Evolutionary conservation across 495 filamentous ascomycete species (phyloP).

Genomic region (Physcia stellaris): DNA sequence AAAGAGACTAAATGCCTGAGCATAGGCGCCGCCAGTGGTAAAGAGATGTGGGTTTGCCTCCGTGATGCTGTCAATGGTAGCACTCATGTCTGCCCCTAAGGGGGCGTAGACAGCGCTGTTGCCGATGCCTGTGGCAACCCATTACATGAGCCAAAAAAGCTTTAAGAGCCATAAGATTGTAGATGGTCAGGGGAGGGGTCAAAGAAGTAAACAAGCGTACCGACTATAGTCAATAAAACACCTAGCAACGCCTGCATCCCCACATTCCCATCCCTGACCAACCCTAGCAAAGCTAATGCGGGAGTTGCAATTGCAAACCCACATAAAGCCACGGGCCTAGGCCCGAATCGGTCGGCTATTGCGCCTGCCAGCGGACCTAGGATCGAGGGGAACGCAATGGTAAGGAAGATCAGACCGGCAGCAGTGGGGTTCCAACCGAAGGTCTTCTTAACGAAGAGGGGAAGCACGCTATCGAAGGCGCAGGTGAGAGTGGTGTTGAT

Average conservation of each 20-base stretch:
- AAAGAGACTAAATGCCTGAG: slow-evolving; percentile 47
- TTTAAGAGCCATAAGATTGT: neutral
- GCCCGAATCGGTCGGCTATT: slow-evolving; percentile 39
- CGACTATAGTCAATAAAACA: slow-evolving; percentile 32
- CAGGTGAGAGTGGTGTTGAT: slow-evolving; percentile 40
- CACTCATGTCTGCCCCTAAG: slow-evolving; percentile 26
- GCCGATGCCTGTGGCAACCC: too few relatives aligned
- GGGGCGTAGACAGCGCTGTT: slow-evolving; percentile 7
- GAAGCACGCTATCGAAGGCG: slow-evolving; percentile 33
- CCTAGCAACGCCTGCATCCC: slow-evolving; percentile 43
- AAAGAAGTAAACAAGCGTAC: neutral
- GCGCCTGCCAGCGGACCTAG: slow-evolving; percentile 40
- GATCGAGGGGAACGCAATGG: slow-evolving; percentile 42
- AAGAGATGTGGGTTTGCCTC: slow-evolving; percentile 27
- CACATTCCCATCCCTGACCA: slow-evolving; percentile 36
- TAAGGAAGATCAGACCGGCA: slow-evolving; percentile 48
- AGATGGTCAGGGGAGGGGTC: neutral
- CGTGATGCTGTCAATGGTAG: slow-evolving; percentile 23
- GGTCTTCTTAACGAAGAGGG: slow-evolving; percentile 35
- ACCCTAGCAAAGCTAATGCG: slow-evolving; percentile 43
- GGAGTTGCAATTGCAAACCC: slow-evolving; percentile 37
- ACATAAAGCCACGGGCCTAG: slow-evolving; percentile 35
- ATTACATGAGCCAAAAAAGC: too few relatives aligned
- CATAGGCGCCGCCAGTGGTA: slow-evolving; percentile 41
- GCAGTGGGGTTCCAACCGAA: slow-evolving; percentile 45